Base-by-base conservation (phyloP, 768 basidiomycete genomes). In the Rhodotorula kratochvilovae region DNA sequence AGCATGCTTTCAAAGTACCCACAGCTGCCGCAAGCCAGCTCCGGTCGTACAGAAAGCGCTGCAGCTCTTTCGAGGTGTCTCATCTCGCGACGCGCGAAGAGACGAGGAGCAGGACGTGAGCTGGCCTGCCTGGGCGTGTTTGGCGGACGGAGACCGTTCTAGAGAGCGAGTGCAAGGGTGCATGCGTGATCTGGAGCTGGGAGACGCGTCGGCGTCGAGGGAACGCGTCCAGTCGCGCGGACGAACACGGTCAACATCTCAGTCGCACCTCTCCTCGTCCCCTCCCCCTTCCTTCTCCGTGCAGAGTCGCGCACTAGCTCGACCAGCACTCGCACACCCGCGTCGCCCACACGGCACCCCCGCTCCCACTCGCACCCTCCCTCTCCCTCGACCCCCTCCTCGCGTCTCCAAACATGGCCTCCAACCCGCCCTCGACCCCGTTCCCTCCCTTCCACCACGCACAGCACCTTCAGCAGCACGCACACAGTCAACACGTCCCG, bases 271-370 rank as follows among this genome's bases (percentile, higher is more conserved):
- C 46, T 5, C 39, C 48, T 42, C 46, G 48, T 50, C 58, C 12
- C 54, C 17, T 35, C 33, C n/a, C 16, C 48, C 54, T 36, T 63
- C 54, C 29, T 19, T 46, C 64, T 29, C 48, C n/a, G 3, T 19
- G 7, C 21, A 33, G 36, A 39, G 39, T 39, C 39, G 39, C 36
- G 16, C 16, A 54, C n/a, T 5, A 16, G 5, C n/a, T 4, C 19
- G 23, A 25, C 29, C 43, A n/a, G 13, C 36, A 25, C 56, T 23
- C 33, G n/a, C 46, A n/a, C 39, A 39, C 45, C 50, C 3, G 33
- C 36, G 33, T 56, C 66, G 66, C 60, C 60, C 60, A 61, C 51
- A 61, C 66, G 43, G 66, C 66, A 67, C 19, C 33, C 7, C 27
- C 54, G 17, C 10, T 1, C 33, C 2, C 19, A 31, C n/a, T 23